Evolutionary conservation across 2,329 filamentous ascomycete species (phyloP).

Genomic region (Pleurostoma richardsiae): DNA sequence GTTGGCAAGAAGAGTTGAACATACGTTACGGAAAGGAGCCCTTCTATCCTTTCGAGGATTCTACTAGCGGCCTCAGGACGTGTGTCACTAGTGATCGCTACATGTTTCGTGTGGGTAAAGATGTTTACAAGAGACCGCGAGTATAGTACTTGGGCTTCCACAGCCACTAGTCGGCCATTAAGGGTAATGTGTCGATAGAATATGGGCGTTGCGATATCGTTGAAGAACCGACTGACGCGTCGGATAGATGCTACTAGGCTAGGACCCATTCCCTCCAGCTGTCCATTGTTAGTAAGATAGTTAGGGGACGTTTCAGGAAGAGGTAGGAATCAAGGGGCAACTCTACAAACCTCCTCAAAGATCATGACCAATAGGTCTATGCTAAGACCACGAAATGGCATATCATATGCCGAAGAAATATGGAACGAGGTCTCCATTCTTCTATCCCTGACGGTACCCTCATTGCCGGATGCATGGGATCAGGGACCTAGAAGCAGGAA

Average conservation of each 20-base stretch:
- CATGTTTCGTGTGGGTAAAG: conserved; percentile 30
- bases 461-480: too few relatives aligned
- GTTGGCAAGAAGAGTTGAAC: not conserved
- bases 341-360: conserved; percentile 23
- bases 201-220: conserved; percentile 36
- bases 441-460: too few relatives aligned
- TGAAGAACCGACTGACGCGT: conserved; percentile 31
- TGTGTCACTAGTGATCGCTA: conserved; percentile 33
- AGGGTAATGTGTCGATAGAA: conserved; percentile 31
- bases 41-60: conserved; percentile 27
- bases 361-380: conserved; percentile 37
- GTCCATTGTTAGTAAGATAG: not conserved
- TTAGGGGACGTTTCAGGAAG: not conserved
- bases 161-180: conserved; percentile 28
- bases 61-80: conserved; percentile 26
- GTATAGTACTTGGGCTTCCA: conserved; percentile 23
- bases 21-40: conserved; percentile 34
- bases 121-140: conserved; percentile 28
- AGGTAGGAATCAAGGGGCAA: not conserved
- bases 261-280: conserved; percentile 33
- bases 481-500: too few relatives aligned
- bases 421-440: too few relatives aligned
- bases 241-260: conserved; percentile 26
- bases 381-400: conserved; percentile 25
- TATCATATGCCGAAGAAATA: not conserved